Base-by-base conservation (phyloP, 257 asterid species). In the Eucommia ulmoides region DNA sequence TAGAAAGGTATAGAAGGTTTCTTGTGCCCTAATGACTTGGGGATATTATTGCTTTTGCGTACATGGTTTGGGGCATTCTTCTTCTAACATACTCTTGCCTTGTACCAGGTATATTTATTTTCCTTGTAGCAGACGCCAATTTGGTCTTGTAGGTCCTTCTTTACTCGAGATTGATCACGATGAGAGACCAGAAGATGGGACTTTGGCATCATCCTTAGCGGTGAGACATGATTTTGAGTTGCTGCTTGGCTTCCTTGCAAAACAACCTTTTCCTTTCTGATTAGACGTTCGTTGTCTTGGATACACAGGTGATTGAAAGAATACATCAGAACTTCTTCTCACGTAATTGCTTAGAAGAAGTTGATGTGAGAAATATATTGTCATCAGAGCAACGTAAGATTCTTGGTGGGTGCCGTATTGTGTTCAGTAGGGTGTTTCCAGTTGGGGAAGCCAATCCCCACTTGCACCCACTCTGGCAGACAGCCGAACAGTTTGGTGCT, bases 401-500 rank as follows among this genome's bases (percentile, higher is more conserved):
- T 56, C 85, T 91, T 55, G 77, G 63, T 7, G 98, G 98, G 33
- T 91, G 98, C 63, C 89, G 93, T 2, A 63, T 91, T 55, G 82
- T 86, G 50, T 91, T 91, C 76, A 91, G 98, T 73, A 69, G 98
- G 78, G 78, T 91, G 38, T 78, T 91, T 52, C 98, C 98, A 17
- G 93, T 85, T 60, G 94, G 93, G 33, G 94, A 82, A 74, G 82
- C 88, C 51, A 81, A 86, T 19, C 95, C 98, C 23, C 98, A 85
- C 66, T 68, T 83, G 76, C 96, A 85, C 72, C 96, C 96, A 12
- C 60, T 91, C 50, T 91, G 96, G 98, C 93, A 85, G 72, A 73
- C 88, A 1, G 98, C 98, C 4, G 98, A 82, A 74, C 98, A 86
- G 61, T 91, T 91, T 62, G 98, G 95, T 55, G 96, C 98, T 23